Evolutionary conservation across 2,329 filamentous ascomycete genomes (phyloP).

Genomic region (Gremmenia infestans): DNA sequence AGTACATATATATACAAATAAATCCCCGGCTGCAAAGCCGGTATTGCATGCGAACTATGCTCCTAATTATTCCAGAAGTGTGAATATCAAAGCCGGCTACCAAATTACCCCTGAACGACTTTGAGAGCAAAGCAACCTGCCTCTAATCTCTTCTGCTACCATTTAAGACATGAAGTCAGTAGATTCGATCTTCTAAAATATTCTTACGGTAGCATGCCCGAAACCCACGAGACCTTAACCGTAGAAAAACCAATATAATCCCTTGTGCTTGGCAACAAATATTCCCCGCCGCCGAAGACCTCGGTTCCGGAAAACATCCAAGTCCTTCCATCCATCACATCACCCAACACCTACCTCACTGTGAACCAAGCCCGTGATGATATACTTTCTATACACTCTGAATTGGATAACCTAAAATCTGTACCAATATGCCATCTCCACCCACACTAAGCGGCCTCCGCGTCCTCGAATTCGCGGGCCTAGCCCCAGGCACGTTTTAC

Average conservation of each 20-base stretch:
- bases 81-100: neutral
- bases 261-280: too few relatives aligned
- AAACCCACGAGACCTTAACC: too few relatives aligned
- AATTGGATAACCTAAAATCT: constrained; percentile 25
- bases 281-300: neutral
- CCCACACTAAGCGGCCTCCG: constrained; percentile 51
- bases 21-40: neutral
- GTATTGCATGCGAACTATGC: neutral
- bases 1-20: neutral
- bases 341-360: neutral
- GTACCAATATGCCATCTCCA: constrained; percentile 21
- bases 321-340: neutral
- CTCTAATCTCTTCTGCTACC: too few relatives aligned
- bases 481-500: constrained; percentile 46
- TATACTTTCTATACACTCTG: neutral
- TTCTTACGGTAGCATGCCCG: too few relatives aligned
- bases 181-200: too few relatives aligned
- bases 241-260: too few relatives aligned
- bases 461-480: constrained; percentile 62
- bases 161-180: too few relatives aligned
- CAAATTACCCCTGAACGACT: too few relatives aligned
- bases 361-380: neutral
- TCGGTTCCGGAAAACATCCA: neutral
- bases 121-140: too few relatives aligned
- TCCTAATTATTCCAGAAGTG: neutral